Conservation (phyloP, 164 flowering plant genomes). For the Platanus orientalis region DNA sequence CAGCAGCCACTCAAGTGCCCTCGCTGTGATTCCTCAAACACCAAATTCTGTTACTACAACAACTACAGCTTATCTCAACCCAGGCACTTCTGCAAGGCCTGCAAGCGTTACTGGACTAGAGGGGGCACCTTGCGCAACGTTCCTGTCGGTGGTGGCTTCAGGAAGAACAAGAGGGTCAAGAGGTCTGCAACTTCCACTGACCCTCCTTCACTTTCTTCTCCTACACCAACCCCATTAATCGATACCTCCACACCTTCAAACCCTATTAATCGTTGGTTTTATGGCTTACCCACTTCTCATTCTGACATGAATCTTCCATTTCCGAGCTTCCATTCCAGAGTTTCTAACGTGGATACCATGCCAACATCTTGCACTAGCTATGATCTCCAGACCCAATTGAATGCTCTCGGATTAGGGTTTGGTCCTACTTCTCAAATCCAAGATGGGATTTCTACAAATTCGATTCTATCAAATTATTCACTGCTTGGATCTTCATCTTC, state of each 20-base stretch:
- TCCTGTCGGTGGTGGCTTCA: slow-evolving; percentile 78
- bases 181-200: slow-evolving; percentile 23
- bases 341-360: slow-evolving; percentile 3
- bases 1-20: slow-evolving; percentile 52
- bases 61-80: slow-evolving; percentile 87
- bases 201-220: slow-evolving; percentile 14
- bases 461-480: slow-evolving; percentile 35
- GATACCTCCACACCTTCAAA: slow-evolving; percentile 9
- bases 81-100: slow-evolving; percentile 79
- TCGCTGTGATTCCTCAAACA: slow-evolving; percentile 78
- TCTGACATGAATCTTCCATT: slow-evolving; percentile 30
- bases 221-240: slow-evolving; percentile 3
- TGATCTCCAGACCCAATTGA: slow-evolving; percentile 35
- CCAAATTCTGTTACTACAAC: slow-evolving; percentile 88
- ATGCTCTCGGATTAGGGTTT: slow-evolving; percentile 42
- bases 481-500: slow-evolving; percentile 39
- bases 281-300: slow-evolving; percentile 31
- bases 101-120: slow-evolving; percentile 81
- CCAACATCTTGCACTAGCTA: slow-evolving; percentile 14
- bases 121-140: slow-evolving; percentile 84
- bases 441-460: slow-evolving; percentile 27
- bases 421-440: slow-evolving; percentile 25
- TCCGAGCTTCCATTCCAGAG: slow-evolving; percentile 26
- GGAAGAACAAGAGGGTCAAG: slow-evolving; percentile 68
- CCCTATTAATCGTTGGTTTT: slow-evolving; percentile 29